These are phyloP conservation scores for Leptographium lundbergii DNA, from an alignment of 2,329 filamentous ascomycete genomes.

Conservation along the genomic window DNA sequence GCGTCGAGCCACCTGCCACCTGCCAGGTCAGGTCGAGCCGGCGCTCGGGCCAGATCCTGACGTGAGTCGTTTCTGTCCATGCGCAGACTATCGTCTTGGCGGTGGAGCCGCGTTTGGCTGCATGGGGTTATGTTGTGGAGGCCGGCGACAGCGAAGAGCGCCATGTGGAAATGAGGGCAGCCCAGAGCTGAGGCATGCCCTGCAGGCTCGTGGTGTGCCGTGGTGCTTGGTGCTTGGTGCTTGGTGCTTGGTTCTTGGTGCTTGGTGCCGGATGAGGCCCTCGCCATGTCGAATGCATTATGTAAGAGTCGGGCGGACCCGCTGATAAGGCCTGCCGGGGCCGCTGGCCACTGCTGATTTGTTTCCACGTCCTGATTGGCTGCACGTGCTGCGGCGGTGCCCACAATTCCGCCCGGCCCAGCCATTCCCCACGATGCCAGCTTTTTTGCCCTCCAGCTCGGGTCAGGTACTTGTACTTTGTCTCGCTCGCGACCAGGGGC, in stretches of 20 bases:
- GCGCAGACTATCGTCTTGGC: not conserved
- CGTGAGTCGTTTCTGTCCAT: not conserved
- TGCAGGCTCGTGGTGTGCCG: not conserved
- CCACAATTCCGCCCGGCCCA: not conserved
- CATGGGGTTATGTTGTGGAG: not conserved
- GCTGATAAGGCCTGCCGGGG: not conserved
- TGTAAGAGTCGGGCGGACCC: not conserved
- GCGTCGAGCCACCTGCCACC: not conserved
- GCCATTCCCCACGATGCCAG: not conserved
- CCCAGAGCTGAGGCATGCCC: too few relatives aligned
- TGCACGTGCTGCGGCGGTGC: not conserved
- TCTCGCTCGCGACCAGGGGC: too few relatives aligned
- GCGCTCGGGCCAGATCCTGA: slow-evolving; percentile 1
- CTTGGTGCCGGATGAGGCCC: too few relatives aligned
- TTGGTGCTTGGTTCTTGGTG: too few relatives aligned
- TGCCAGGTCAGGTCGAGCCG: not conserved
- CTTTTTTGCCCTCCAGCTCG: too few relatives aligned
- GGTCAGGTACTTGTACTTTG: too few relatives aligned
- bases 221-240: too few relatives aligned
- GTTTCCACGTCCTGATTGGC: not conserved
- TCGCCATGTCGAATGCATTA: too few relatives aligned
- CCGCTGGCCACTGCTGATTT: not conserved
- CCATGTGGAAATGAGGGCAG: too few relatives aligned
- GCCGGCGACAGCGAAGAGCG: not conserved
- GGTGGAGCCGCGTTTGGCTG: not conserved